Base-by-base conservation (phyloP, 1,284 basidiomycete genomes). In the Fomitopsis pinicola region DNA sequence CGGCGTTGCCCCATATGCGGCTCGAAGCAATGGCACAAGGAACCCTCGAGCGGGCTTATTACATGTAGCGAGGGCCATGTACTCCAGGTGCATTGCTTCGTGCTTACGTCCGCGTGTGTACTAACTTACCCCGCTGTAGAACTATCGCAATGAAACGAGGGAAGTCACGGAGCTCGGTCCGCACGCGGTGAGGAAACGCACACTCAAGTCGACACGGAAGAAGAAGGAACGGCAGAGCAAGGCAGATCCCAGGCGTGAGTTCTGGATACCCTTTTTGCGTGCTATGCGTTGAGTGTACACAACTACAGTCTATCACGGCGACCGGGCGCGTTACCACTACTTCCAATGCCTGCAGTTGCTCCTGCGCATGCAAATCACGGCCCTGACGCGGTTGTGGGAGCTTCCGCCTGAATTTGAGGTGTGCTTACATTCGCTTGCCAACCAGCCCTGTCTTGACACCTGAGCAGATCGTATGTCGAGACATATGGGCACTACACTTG, bases 381-480 rank as follows among this genome's bases (percentile, higher is more conserved):
- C 83, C n/a, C 72, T 96, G 52, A 79, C 71, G 5, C 69, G 74
- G 26, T 66, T 88, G 4, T 96, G 94, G 94, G 71, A 78, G 14
- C 76, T 96, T 7, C 92, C 93, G 7, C 73, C 82, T 0, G 88
- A 91, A 63, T 91, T 92, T 64, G 94, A 95, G 83, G 94, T 92
- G 58, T 56, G 52, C 12, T 10, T 33, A 26, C 28, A 14, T 90
- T 90, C 28, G 2, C 12, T 12, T 50, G 54, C 56, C 53, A 28
- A 44, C n/a, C 40, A 42, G 42, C 26, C 42, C 28, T 48, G 30
- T 30, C n/a, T 57, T 28, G 60, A 54, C 19, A 22, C 7, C 50
- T 19, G 12, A 17, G 17, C 50, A 95, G 93, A 76, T 82, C 36
- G 77, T 94, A 50, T 94, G 91, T 67, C 82, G 88, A 64, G 94